Evolutionary conservation across 306 rosid genomes (phyloP).

Genomic region (Prunus padus): DNA sequence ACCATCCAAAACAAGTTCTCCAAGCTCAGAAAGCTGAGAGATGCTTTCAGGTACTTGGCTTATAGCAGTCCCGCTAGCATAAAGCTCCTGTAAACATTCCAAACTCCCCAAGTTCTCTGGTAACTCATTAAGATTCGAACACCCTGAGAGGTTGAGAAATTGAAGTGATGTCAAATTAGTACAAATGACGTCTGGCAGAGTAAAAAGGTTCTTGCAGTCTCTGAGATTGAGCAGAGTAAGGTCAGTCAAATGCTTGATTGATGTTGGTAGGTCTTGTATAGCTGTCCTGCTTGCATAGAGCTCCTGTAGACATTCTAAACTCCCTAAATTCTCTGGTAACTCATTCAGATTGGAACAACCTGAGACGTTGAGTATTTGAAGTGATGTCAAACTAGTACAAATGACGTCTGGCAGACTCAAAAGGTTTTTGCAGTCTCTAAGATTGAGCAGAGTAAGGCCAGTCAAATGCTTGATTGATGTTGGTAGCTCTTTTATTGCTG

Average conservation of each 20-base stretch:
- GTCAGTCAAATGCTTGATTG: constrained; percentile 10
- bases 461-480: constrained; percentile 11
- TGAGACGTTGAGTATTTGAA: not conserved
- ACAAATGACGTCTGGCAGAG: constrained; percentile 7
- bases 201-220: not conserved
- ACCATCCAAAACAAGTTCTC: not conserved
- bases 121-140: constrained; percentile 2
- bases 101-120: constrained; percentile 20
- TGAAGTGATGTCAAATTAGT: not conserved
- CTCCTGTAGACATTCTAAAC: not conserved
- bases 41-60: constrained; percentile 16
- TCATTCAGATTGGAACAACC: not conserved
- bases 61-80: constrained; percentile 5
- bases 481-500: constrained; percentile 3
- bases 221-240: constrained; percentile 1
- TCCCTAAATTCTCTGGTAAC: not conserved
- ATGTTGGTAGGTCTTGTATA: not conserved
- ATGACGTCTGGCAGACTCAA: not conserved
- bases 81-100: constrained; percentile 17
- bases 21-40: constrained; percentile 19
- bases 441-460: constrained; percentile 14
- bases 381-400: not conserved
- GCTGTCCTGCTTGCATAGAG: constrained; percentile 19
- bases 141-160: constrained; percentile 14
- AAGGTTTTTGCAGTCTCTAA: constrained; percentile 4